Base-by-base conservation (phyloP, 176 grass and related monocot species). In the Lolium rigidum region DNA sequence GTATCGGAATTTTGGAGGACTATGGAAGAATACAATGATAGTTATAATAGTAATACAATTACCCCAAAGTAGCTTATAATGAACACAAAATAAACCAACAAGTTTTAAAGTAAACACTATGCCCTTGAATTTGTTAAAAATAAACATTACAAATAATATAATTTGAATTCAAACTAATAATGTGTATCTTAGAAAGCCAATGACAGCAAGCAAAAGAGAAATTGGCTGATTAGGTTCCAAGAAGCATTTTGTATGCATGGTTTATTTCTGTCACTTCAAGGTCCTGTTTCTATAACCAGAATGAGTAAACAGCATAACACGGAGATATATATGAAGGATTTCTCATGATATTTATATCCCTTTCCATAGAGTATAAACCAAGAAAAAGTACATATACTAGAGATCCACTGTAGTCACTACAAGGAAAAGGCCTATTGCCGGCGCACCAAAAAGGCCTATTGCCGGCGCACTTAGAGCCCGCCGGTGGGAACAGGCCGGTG, bases 371-470 rank as follows among this genome's bases (percentile, higher is more conserved):
- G 14, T 20, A 70, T 18, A 58, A 24, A 56, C 4, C 9, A 17
- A 41, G 7, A 48, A 49, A 16, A 58, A 28, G 39, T 25, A 20
- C 49, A 35, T 58, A 17, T 55, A 66, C 51, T 24, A 86, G 50
- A 82, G 85, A 77, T 58, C 28, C 78, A 62, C 41, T 69, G 66
- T 70, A 35, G 31, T 35, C n/a, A n/a, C n/a, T n/a, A n/a, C n/a
- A n/a, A n/a, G n/a, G n/a, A n/a, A n/a, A n/a, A n/a, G n/a, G n/a
- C n/a, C n/a, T n/a, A n/a, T n/a, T n/a, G n/a, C n/a, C n/a, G n/a
- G n/a, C n/a, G n/a, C n/a, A n/a, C n/a, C n/a, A n/a, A n/a, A n/a
- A n/a, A n/a, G n/a, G n/a, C n/a, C n/a, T n/a, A n/a, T n/a, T n/a
- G n/a, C n/a, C n/a, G n/a, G n/a, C n/a, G n/a, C n/a, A n/a, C n/a